These are phyloP conservation scores for Agrostemma githago DNA, from an alignment of 148 eudicot species.

Conservation along the genomic window DNA sequence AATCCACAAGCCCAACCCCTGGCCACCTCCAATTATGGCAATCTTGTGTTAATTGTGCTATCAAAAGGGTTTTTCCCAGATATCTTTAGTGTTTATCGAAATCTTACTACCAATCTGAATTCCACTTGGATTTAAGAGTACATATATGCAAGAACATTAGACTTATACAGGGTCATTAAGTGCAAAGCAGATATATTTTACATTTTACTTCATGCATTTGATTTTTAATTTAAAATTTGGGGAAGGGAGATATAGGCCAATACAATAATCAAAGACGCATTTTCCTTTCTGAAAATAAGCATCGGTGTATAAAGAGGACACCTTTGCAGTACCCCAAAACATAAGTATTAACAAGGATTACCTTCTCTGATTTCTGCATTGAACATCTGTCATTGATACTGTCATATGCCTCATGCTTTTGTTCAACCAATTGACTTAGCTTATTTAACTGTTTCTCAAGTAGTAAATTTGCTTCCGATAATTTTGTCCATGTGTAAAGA, in stretches of 20 bases:
- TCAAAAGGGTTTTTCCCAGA: background rate
- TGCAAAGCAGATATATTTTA: background rate
- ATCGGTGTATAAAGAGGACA: background rate
- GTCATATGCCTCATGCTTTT: conserved; percentile 51
- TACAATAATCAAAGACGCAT: background rate
- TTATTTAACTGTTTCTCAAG: conserved; percentile 57
- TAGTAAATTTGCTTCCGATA: conserved; percentile 63
- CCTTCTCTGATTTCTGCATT: conserved; percentile 61
- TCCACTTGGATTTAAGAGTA: background rate
- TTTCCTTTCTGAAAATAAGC: background rate
- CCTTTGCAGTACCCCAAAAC: background rate
- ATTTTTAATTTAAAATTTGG: background rate
- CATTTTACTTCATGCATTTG: background rate
- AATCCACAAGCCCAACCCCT: too few species aligned
- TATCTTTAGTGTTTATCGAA: too few species aligned
- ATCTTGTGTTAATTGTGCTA: background rate
- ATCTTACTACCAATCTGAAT: background rate
- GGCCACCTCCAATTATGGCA: too few species aligned
- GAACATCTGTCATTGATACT: conserved; percentile 54
- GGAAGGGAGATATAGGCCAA: background rate
- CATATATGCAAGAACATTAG: background rate
- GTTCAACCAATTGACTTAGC: conserved; percentile 58
- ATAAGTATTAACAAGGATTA: conserved; percentile 21
- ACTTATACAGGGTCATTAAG: background rate
- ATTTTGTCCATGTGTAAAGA: conserved; percentile 57